Conservation (phyloP, 306 rosid species). For the Senna siamea region DNA sequence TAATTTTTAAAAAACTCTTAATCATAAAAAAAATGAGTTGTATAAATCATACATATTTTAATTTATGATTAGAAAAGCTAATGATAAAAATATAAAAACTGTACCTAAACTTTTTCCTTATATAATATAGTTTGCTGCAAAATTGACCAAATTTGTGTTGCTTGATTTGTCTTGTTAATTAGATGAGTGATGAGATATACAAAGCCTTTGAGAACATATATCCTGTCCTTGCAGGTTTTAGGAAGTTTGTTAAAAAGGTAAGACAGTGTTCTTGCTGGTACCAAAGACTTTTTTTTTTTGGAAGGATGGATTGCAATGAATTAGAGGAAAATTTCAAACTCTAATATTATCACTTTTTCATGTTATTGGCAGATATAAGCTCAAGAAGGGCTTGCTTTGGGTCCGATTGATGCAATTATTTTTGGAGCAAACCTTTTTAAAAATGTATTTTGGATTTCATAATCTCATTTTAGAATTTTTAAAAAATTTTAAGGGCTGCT, state of each 20-base stretch:
- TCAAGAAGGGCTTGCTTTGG: not conserved
- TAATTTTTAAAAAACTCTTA: no score
- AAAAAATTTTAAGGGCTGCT: not conserved
- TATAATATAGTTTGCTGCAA: not conserved
- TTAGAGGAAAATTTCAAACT: no score
- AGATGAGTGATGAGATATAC: slow-evolving; percentile 66
- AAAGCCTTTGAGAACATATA: slow-evolving; percentile 70
- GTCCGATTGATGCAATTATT: not conserved
- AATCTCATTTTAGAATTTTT: not conserved
- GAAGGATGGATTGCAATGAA: no score
- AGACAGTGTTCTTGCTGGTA: no score
- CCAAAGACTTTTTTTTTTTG: no score
- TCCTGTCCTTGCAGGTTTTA: slow-evolving; percentile 69
- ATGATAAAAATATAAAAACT: no score
- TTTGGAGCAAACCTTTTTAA: not conserved
- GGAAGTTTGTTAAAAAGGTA: slow-evolving; percentile 58
- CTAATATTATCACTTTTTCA: not conserved
- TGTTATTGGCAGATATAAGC: not conserved
- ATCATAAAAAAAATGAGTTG: no score
- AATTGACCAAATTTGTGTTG: not conserved
- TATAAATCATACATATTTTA: no score
- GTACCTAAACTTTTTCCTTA: no score
- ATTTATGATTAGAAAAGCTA: no score
- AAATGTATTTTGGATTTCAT: not conserved
- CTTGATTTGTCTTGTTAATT: not conserved